Evolutionary conservation across 2,329 filamentous ascomycete genomes (phyloP).

Genomic region (Penicillium italicum): DNA sequence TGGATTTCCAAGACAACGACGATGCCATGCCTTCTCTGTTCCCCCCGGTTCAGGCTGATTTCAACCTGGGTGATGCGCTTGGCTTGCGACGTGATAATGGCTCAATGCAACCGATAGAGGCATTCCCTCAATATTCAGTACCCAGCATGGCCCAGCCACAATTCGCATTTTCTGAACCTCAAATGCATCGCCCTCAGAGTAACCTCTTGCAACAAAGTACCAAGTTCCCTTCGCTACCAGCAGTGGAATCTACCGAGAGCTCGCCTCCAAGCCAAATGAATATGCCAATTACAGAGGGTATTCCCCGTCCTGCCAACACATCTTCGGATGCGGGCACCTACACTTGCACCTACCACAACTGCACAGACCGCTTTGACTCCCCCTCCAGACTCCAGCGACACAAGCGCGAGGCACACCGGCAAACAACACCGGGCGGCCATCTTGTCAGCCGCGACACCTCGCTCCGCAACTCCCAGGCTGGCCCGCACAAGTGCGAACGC

Average conservation of each 20-base stretch:
- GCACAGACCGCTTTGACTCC: constrained; percentile 81
- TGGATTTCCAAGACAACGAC: constrained; percentile 75
- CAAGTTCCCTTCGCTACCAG: constrained; percentile 58
- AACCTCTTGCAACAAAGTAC: constrained; percentile 46
- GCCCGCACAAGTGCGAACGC: constrained; percentile 86
- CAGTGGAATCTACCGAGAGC: constrained; percentile 56
- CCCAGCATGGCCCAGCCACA: constrained; percentile 47
- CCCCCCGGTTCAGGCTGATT: constrained; percentile 55
- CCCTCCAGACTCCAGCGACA: constrained; percentile 86
- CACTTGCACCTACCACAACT: constrained; percentile 93
- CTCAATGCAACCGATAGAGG: constrained; percentile 42
- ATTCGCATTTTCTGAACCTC: constrained; percentile 44
- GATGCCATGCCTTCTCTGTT: constrained; percentile 70
- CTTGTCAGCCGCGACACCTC: constrained; percentile 41
- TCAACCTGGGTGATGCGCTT: constrained; percentile 45
- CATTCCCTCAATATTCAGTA: constrained; percentile 42
- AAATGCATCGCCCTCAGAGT: constrained; percentile 30
- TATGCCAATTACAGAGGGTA: constrained; percentile 33
- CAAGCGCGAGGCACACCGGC: constrained; percentile 87
- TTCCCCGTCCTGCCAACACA: constrained; percentile 59
- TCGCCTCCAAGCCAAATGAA: constrained; percentile 35
- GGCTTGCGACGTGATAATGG: constrained; percentile 38
- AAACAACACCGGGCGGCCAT: constrained; percentile 56
- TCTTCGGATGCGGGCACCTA: constrained; percentile 82
- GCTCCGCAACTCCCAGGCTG: constrained; percentile 78